Percentiles rank a stretch among this genome's conserved stretches.
These are phyloP conservation scores for Candida easanensis DNA, from an alignment of 805 yeast genomes.

Conservation along the genomic window DNA sequence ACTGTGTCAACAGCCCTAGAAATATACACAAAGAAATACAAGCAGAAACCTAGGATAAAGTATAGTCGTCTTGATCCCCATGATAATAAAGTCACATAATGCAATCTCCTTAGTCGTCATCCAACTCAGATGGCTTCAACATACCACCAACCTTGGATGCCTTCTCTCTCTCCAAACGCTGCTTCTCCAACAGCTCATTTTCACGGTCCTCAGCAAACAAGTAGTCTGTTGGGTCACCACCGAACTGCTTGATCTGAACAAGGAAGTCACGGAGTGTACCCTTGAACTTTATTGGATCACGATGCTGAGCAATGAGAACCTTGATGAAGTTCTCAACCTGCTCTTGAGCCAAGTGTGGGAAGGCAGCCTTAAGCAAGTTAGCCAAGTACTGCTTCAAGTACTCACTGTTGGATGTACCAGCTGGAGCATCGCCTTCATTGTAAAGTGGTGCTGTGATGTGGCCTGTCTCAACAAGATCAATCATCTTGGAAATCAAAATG, in stretches of 20 bases:
- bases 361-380: constrained; percentile 80
- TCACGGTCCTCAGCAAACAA: constrained; percentile 92
- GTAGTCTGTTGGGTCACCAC: constrained; percentile 94
- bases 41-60: neutral
- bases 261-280: constrained; percentile 90
- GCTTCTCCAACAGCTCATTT: constrained; percentile 66
- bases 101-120: constrained; percentile 47
- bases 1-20: neutral
- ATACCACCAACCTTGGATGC: constrained; percentile 91
- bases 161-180: constrained; percentile 67
- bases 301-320: constrained; percentile 71
- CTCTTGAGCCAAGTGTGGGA: constrained; percentile 82
- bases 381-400: constrained; percentile 80
- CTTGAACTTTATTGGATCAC: constrained; percentile 72
- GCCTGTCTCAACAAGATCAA: constrained; percentile 76
- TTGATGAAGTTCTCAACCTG: constrained; percentile 81
- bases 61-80: neutral
- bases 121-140: constrained; percentile 92
- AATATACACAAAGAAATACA: neutral
- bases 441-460: constrained; percentile 78
- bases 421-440: constrained; percentile 74
- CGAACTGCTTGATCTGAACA: constrained; percentile 92
- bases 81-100: too few species aligned
- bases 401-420: constrained; percentile 77
- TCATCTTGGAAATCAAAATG: constrained; percentile 75